A percentile compares a stretch with the other conserved stretches of the same genome.
Evolutionary conservation across 441 rosid genomes (phyloP).

Genomic region (Gossypium gossypioides): DNA sequence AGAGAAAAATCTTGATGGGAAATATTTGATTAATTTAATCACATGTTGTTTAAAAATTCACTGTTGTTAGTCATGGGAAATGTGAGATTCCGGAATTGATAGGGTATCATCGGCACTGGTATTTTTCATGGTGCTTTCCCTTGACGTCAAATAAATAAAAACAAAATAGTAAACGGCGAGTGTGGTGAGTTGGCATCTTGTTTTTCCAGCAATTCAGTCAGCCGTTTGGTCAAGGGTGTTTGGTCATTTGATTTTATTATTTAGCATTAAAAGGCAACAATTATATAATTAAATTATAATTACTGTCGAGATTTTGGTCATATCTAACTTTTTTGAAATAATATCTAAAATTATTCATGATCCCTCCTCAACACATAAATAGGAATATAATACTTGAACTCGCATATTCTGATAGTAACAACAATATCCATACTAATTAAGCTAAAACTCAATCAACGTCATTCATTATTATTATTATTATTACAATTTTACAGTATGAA

Average conservation of each 20-base stretch:
- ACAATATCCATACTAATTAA: too few relatives aligned
- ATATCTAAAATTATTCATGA: rapidly evolving
- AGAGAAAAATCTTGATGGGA: conserved; percentile 3
- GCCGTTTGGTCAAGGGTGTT: not conserved
- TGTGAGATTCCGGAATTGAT: not conserved
- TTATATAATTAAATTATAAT: too few relatives aligned
- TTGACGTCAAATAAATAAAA: not conserved
- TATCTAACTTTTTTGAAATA: too few relatives aligned
- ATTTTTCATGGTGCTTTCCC: not conserved
- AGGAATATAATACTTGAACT: rapidly evolving
- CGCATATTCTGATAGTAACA: rapidly evolving
- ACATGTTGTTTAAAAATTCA: not conserved
- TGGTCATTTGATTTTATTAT: not conserved
- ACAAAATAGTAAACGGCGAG: conserved; percentile 1
- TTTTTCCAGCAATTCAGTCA: not conserved
- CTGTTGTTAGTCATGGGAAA: not conserved
- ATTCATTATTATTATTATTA: too few relatives aligned
- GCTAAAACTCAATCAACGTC: too few relatives aligned
- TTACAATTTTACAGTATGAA: too few relatives aligned
- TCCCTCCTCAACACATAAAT: rapidly evolving
- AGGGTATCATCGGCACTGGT: not conserved
- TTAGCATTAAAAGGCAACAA: not conserved
- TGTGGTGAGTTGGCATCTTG: not conserved
- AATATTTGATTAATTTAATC: not conserved
- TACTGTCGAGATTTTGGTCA: too few relatives aligned